phyloP scores from a whole-genome alignment of 2,329 filamentous ascomycete species.

The Mycosphaerelloides madeirae region DNA sequence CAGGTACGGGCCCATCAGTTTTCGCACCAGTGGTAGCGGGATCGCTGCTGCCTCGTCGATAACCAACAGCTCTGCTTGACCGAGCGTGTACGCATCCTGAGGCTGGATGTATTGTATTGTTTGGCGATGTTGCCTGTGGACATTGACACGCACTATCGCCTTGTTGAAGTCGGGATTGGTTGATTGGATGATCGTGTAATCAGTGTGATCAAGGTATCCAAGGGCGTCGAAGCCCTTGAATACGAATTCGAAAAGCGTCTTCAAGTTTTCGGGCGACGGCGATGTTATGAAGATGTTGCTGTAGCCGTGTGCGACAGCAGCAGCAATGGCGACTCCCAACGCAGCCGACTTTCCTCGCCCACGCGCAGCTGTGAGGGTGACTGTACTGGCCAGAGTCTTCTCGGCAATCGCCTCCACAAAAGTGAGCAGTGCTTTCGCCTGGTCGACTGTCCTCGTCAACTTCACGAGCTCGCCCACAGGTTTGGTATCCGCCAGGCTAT shows the following conservation, averaged over 20 bases:
- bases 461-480: constrained; percentile 79
- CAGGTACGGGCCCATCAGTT: constrained; percentile 92
- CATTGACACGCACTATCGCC: constrained; percentile 93
- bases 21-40: constrained; percentile 82
- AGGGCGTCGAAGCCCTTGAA: constrained; percentile 97
- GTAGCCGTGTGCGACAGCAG: constrained; percentile 91
- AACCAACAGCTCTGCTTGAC: constrained; percentile 89
- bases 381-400: constrained; percentile 90
- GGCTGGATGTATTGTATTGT: constrained; percentile 98
- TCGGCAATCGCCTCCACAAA: constrained; percentile 96
- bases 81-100: constrained; percentile 89
- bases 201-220: constrained; percentile 87
- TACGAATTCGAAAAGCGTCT: constrained; percentile 95
- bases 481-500: constrained; percentile 76
- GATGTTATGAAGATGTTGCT: constrained; percentile 99
- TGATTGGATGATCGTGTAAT: constrained; percentile 97
- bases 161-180: constrained; percentile 99
- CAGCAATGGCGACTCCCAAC: constrained; percentile 87
- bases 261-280: constrained; percentile 94
- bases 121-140: constrained; percentile 89
- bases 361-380: constrained; percentile 86
- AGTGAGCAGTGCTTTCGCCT: constrained; percentile 92
- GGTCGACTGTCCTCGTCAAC: constrained; percentile 85
- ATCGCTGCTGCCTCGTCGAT: constrained; percentile 98
- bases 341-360: constrained; percentile 96